Conservation (phyloP, 306 rosid genomes). For the Cucurbita argyrosperma region DNA sequence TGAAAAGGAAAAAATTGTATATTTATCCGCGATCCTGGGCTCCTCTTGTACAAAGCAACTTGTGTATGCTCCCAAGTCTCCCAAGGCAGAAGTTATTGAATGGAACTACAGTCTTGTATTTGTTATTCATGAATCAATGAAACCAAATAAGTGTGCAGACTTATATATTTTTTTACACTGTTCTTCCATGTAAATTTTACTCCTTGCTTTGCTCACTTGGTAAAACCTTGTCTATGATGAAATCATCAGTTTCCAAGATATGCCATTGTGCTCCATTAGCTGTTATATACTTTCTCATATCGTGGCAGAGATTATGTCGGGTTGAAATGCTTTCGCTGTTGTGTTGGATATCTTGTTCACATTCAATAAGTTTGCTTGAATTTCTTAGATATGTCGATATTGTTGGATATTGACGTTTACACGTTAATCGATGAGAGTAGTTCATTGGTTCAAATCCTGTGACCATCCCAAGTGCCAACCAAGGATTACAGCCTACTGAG, state of each 20-base stretch:
- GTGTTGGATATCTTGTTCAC: neutral
- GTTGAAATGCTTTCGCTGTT: neutral
- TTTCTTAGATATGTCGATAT: neutral
- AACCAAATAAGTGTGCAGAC: neutral
- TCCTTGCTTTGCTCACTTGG: neutral
- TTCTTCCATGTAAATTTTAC: neutral
- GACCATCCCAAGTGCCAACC: neutral
- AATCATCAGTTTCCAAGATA: neutral
- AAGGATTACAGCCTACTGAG: neutral
- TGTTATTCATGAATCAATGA: neutral
- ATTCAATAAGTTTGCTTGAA: neutral
- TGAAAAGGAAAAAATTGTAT: neutral
- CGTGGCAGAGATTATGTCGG: neutral
- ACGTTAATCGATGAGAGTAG: neutral
- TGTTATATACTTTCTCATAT: too few species aligned
- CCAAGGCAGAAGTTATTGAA: neutral
- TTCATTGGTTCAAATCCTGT: neutral
- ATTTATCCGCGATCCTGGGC: neutral
- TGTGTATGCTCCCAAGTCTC: neutral
- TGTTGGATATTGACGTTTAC: neutral
- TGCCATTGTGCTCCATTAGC: neutral
- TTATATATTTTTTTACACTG: neutral
- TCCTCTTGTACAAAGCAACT: neutral
- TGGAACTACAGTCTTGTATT: neutral
- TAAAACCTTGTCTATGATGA: too few species aligned